These are phyloP conservation scores for Pinus tabuliformis DNA, from an alignment of 75 land plant genomes.

Conservation along the genomic window DNA sequence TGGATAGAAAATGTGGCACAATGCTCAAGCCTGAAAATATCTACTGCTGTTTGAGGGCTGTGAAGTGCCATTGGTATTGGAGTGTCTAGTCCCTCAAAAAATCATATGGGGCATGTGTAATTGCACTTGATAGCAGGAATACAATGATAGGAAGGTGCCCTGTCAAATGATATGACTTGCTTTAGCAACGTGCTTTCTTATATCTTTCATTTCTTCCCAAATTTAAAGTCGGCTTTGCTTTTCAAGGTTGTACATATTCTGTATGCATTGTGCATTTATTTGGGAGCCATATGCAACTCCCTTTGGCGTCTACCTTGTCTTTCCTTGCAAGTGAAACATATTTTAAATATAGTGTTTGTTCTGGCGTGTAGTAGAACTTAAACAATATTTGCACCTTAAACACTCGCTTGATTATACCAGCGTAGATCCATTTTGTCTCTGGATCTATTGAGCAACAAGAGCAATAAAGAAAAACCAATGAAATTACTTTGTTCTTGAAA, in stretches of 20 bases:
- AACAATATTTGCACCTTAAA: too few species aligned
- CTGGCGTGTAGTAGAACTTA: too few species aligned
- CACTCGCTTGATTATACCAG: too few species aligned
- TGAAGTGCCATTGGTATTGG: not conserved
- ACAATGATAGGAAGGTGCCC: not conserved
- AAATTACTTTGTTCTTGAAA: too few species aligned
- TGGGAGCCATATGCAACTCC: too few species aligned
- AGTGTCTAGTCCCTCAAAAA: not conserved
- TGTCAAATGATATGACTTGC: not conserved
- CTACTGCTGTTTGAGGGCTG: not conserved
- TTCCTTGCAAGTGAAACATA: too few species aligned
- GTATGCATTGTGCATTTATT: not conserved
- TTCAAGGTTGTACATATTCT: not conserved
- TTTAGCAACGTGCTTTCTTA: not conserved
- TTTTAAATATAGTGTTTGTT: too few species aligned
- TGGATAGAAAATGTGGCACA: not conserved
- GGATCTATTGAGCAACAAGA: too few species aligned
- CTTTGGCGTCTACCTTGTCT: too few species aligned
- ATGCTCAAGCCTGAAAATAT: not conserved
- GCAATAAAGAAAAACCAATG: too few species aligned
- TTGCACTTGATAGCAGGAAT: not conserved
- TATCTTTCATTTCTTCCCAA: not conserved
- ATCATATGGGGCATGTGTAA: slow-evolving; percentile 1
- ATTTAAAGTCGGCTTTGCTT: not conserved
- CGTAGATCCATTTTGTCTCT: too few species aligned